Evolutionary conservation across 1,284 basidiomycete species (phyloP).

Genomic region (Austroboletus novae-zelandiae): DNA sequence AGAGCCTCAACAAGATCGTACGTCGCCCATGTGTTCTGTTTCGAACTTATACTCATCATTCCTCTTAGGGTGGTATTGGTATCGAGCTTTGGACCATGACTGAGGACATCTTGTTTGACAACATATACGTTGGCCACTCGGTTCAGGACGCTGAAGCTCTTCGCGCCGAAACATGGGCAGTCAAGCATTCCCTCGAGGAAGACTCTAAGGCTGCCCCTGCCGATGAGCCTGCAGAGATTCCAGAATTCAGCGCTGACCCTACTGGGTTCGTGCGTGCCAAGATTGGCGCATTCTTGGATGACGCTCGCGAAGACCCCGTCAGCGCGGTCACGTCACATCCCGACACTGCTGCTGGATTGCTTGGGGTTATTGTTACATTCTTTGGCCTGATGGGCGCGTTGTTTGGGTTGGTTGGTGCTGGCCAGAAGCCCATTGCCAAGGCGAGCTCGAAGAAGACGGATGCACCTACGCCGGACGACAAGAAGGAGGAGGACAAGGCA

Average conservation of each 20-base stretch:
- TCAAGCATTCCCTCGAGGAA: slow-evolving; percentile 75
- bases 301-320: slow-evolving; percentile 70
- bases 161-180: slow-evolving; percentile 79
- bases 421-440: slow-evolving; percentile 70
- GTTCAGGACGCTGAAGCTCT: slow-evolving; percentile 77
- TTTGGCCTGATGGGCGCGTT: slow-evolving; percentile 81
- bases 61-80: slow-evolving; percentile 80
- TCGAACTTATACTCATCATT: background rate
- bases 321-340: slow-evolving; percentile 79
- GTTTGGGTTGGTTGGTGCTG: slow-evolving; percentile 73
- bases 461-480: slow-evolving; percentile 58
- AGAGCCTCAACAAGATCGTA: slow-evolving; percentile 81
- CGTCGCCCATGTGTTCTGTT: slow-evolving; percentile 23
- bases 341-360: slow-evolving; percentile 78
- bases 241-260: slow-evolving; percentile 71
- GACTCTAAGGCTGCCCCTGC: slow-evolving; percentile 44
- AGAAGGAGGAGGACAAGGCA: slow-evolving; percentile 61
- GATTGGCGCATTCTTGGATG: slow-evolving; percentile 70
- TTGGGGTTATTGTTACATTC: slow-evolving; percentile 70
- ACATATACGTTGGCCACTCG: slow-evolving; percentile 92
- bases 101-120: slow-evolving; percentile 94
- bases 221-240: slow-evolving; percentile 48
- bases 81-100: slow-evolving; percentile 99
- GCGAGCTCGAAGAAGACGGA: slow-evolving; percentile 72
- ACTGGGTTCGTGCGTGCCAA: slow-evolving; percentile 77